These are phyloP conservation scores for Colletotrichum sansevieriae DNA, from an alignment of 2,329 filamentous ascomycete genomes.

Conservation along the genomic window DNA sequence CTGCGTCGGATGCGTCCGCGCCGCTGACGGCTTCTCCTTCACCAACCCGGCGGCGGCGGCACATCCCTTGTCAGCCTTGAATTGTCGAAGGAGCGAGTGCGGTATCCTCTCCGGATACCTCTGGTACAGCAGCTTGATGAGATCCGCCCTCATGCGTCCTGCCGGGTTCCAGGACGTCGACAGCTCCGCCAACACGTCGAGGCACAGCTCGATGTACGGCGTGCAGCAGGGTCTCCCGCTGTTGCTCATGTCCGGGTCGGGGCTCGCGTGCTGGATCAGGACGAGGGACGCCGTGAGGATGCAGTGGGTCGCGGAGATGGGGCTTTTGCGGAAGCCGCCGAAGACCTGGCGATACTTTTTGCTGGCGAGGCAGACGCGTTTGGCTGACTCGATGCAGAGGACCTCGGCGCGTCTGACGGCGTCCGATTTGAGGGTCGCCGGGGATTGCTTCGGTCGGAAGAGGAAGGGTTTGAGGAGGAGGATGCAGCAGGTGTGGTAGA, in stretches of 20 bases:
- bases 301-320: conserved; percentile 52
- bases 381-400: conserved; percentile 45
- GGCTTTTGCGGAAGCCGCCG: conserved; percentile 51
- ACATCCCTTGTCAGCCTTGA: neutral
- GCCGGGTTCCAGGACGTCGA: conserved; percentile 36
- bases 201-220: conserved; percentile 34
- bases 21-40: neutral
- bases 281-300: conserved; percentile 50
- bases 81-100: conserved; percentile 26
- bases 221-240: conserved; percentile 37
- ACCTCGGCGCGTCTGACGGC: conserved; percentile 17
- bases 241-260: conserved; percentile 31
- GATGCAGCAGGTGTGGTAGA: conserved; percentile 51
- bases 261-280: conserved; percentile 39
- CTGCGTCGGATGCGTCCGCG: conserved; percentile 14
- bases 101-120: conserved; percentile 37
- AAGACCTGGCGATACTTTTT: conserved; percentile 51
- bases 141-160: conserved; percentile 22
- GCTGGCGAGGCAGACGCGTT: conserved; percentile 45
- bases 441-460: conserved; percentile 5
- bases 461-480: conserved; percentile 50
- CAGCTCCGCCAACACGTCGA: conserved; percentile 33
- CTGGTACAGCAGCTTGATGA: conserved; percentile 34
- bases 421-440: conserved; percentile 4
- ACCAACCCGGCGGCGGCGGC: neutral